Conservation (phyloP, 495 filamentous ascomycete genomes). For the Aspergillus carlsbadensis region DNA sequence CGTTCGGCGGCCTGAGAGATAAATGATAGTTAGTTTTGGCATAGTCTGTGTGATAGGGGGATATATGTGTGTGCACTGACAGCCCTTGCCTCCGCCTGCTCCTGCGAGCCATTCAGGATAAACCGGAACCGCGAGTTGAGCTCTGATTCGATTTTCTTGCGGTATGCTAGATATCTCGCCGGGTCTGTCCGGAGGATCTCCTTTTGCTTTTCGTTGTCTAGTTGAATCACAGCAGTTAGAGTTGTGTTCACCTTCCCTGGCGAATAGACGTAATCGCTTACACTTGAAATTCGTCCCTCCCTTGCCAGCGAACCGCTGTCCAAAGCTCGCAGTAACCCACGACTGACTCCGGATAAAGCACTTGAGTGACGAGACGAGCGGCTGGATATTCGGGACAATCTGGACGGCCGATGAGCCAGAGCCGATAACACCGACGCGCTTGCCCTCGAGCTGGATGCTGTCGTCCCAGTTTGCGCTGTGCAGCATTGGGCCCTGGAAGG, state of each 20-base stretch:
- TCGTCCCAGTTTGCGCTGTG: constrained; percentile 26
- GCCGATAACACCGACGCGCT: constrained; percentile 48
- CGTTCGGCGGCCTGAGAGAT: neutral
- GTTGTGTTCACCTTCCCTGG: too few species aligned
- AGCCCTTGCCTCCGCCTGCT: constrained; percentile 11
- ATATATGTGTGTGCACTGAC: neutral
- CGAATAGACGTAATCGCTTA: too few species aligned
- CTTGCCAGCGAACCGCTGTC: constrained; percentile 15
- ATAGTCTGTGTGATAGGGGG: too few species aligned
- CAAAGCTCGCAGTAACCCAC: constrained; percentile 17
- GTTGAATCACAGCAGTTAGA: neutral
- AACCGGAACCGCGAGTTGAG: constrained; percentile 29
- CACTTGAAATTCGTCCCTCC: constrained; percentile 18
- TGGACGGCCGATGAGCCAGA: constrained; percentile 47
- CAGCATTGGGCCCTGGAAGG: constrained; percentile 21
- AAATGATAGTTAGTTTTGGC: neutral
- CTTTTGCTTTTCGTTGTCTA: constrained; percentile 7
- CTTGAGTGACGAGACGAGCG: constrained; percentile 7
- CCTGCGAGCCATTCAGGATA: constrained; percentile 5
- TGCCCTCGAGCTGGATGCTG: constrained; percentile 33
- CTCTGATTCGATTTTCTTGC: constrained; percentile 35
- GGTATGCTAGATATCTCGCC: constrained; percentile 20
- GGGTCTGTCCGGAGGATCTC: neutral
- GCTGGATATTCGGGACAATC: constrained; percentile 12
- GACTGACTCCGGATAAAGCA: constrained; percentile 13